Evolutionary conservation across 768 basidiomycete species (phyloP), one percentile per base, ranked within the genome.

Genomic region (Panus rudis): DNA sequence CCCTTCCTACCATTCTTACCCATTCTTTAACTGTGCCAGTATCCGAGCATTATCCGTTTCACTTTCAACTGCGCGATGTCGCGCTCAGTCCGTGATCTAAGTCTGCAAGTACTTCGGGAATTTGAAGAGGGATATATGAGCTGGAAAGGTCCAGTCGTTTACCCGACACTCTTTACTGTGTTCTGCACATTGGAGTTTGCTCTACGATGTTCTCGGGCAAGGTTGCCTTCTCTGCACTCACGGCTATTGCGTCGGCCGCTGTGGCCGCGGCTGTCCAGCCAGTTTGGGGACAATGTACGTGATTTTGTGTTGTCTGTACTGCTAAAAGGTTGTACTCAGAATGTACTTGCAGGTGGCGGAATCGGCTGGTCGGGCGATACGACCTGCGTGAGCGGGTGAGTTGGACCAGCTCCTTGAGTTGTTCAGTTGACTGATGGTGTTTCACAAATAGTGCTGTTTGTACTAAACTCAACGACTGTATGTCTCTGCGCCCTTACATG

Each of bases 311-410:
- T 27, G 11, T n/a, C 19, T 14, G 11, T 17, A 13, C 11, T 13
- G 14, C 20, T 21, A 32, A 11, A 8, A 4, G 20, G 5, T 8
- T 22, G 28, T 12, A 17, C 13, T 11, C 14, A 23, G 17, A 30
- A 24, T 12, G 26, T 13, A 6, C 21, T 30, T 31, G 20, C 20
- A 51, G 49, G 58, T 39, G 58, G 58, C n/a, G 58, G 55, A 6
- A 62, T 52, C 33, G 60, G 61, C 14, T 73, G 68, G 67, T 62
- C 67, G 5, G 71, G 72, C 35, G 20, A 61, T 16, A 70, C 68
- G 5, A 62, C 63, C 10, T 73, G 73, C 33, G 64, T 63, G 32
- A 43, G 66, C 21, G 66, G 69, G 66, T 71, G 50, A 41, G 51
- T 42, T 27, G 32, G 26, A 40, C 17, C 3, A 17, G 37, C 42